These are phyloP conservation scores for Curvularia lunata DNA, from an alignment of 2,329 filamentous ascomycete genomes.

Conservation along the genomic window DNA sequence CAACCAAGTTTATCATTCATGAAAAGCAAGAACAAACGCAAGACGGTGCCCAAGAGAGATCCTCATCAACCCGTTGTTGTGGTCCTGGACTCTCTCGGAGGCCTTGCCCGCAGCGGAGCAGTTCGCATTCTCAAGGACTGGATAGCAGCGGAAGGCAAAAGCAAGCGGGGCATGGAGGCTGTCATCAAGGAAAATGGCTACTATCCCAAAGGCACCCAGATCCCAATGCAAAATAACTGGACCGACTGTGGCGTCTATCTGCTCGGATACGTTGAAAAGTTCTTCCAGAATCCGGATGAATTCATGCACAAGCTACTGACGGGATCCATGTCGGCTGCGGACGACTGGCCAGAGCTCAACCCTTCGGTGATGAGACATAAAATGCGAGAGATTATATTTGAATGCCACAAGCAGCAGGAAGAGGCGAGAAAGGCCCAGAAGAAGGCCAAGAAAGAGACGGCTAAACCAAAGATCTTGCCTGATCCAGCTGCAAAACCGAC, in stretches of 20 bases:
- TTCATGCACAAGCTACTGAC: conserved; percentile 73
- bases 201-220: conserved; percentile 67
- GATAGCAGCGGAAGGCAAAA: conserved; percentile 72
- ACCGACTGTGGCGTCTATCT: conserved; percentile 91
- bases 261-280: conserved; percentile 81
- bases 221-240: conserved; percentile 82
- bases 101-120: conserved; percentile 61
- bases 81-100: conserved; percentile 84
- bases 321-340: conserved; percentile 64
- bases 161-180: conserved; percentile 62
- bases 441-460: conserved; percentile 21
- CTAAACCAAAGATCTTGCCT: conserved; percentile 5
- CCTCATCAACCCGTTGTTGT: conserved; percentile 70
- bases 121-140: conserved; percentile 76
- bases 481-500: not conserved
- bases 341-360: conserved; percentile 62
- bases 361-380: conserved; percentile 66
- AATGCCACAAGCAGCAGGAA: conserved; percentile 61
- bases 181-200: conserved; percentile 60
- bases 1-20: conserved; percentile 14
- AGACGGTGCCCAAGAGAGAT: conserved; percentile 40
- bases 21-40: conserved; percentile 34
- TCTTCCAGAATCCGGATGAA: conserved; percentile 73
- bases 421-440: conserved; percentile 17
- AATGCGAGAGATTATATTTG: conserved; percentile 71